These are phyloP conservation scores for Aphanomyces invadans DNA, from an alignment of 352 stramenopile species.

Conservation along the genomic window DNA sequence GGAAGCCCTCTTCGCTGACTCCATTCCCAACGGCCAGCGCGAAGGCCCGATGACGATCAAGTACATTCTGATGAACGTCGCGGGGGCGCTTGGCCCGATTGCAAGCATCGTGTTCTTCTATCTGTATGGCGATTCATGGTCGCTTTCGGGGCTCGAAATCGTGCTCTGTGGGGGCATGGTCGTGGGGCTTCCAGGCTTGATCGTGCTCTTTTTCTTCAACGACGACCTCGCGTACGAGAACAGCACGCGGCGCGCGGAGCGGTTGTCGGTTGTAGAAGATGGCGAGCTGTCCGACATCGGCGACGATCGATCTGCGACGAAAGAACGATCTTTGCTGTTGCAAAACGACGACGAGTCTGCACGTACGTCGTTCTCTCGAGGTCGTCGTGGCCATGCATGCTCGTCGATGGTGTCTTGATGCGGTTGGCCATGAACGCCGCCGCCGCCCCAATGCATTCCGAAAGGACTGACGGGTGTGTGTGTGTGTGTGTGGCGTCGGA, in stretches of 20 bases:
- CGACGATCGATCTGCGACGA: not conserved
- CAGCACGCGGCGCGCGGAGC: conserved; percentile 29
- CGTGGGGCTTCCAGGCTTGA: conserved; percentile 47
- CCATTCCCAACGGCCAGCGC: conserved; percentile 51
- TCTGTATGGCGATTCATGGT: conserved; percentile 76
- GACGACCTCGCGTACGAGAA: conserved; percentile 73
- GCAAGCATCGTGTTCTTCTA: conserved; percentile 61
- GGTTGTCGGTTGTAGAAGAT: conserved; percentile 19
- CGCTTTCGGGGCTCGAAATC: conserved; percentile 49
- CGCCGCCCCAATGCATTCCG: too few species aligned
- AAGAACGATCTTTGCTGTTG: not conserved
- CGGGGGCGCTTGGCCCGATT: conserved; percentile 43
- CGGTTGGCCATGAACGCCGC: too few species aligned
- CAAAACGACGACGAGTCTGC: not conserved
- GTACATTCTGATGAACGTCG: conserved; percentile 46
- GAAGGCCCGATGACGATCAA: conserved; percentile 79
- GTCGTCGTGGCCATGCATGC: too few species aligned
- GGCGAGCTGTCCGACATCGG: too few species aligned
- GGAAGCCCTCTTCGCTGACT: conserved; percentile 82
- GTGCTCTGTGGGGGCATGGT: too few species aligned
- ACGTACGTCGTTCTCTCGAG: too few species aligned
- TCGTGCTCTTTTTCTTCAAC: conserved; percentile 68
- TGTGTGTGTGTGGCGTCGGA: too few species aligned
- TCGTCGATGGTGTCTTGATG: too few species aligned
- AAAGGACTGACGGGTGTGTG: too few species aligned